Evolutionary conservation across 805 yeast species (phyloP), one percentile per base, ranked within the genome.

Genomic region (Yamadazyma akitaensis): DNA sequence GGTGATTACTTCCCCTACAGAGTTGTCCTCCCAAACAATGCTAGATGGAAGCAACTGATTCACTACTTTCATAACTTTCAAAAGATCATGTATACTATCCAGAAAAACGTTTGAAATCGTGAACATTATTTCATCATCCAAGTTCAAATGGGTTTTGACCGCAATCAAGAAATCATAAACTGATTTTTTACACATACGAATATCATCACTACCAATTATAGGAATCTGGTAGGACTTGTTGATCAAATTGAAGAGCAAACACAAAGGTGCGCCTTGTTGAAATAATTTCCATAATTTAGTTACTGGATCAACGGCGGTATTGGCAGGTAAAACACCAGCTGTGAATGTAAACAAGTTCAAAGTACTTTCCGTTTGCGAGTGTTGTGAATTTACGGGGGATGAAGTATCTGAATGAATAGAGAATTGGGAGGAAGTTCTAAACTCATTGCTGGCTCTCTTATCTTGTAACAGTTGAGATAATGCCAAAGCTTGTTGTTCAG

Each of bases 261-360:
- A 91, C 36, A 94, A 71, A 3, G 98, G 96, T 2, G 95, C 84
- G 10, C 98, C 99, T 58, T 87, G 89, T 58, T 92, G 95, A 58
- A 94, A 83, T 30, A 94, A 70, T 54, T 88, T 84, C 81, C 96
- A 87, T 37, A 94, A 62, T 51, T 89, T 91, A 1, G 97, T 89
- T 2, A 88, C 97, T 2, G 98, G 97, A 62, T 94, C 99, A 59
- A 88, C 85, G 53, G 79, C 77, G 50, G 79, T 75, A 52, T 78
- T 81, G 5, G 86, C 86, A 3, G 92, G 95, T 37, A 84, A 72
- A 13, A 85, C 82, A 25, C 95, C 95, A 50, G 85, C 86, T 40
- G 85, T 80, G 65, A 81, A 87, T 5, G 89, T 87, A 57, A 69
- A 70, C 38, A 79, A 61, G 46, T 73, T 72, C 30, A 44, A 14